Evolutionary conservation across 495 filamentous ascomycete species (phyloP), one percentile per base, ranked within the genome.

Genomic region (Talaromyces ruber): DNA sequence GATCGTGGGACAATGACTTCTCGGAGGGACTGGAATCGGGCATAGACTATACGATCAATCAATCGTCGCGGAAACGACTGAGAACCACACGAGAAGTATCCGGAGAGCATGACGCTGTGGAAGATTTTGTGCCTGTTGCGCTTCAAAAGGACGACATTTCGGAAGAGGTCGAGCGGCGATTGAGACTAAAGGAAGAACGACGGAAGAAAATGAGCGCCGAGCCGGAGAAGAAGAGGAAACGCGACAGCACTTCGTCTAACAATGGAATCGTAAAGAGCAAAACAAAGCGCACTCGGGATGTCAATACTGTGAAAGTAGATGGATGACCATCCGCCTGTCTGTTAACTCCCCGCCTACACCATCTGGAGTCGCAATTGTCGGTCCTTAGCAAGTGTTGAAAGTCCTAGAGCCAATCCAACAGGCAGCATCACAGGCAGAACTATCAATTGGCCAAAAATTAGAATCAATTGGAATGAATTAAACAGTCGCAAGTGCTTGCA

Each of bases 91-190:
- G 63, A 47, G 11, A 28, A 3, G 58, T 66, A 16, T 63, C 71
- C 7, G 65, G 62, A 4, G 30, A 8, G 18, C 63, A 68, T 52
- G 66, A 70, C 24, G 70, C 69, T 22, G 60, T 61, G 26, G 26
- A 62, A 25, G 60, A 64, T 47, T 63, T 58, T 32, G 66, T 67
- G 16, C 67, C 71, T 0, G 64, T 70, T 3, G 65, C 72, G 21
- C 25, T 66, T n/a, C 75, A 76, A n/a, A 78, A 75, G 26, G 77
- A 80, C 57, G 77, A 80, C 57, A 80, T 80, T 32, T 80, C 77
- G 0, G 72, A 70, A 22, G 76, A 79, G 39, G 77, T 80, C 3
- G 74, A 76, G 59, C 68, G 74, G 37, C 67, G 77, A 32, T 63
- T 80, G 7, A 61, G 65, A 11, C 76, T 79, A 53, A 74, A 72